Conservation (phyloP, 2,329 filamentous ascomycete species). For the Colletotrichum sp. region DNA sequence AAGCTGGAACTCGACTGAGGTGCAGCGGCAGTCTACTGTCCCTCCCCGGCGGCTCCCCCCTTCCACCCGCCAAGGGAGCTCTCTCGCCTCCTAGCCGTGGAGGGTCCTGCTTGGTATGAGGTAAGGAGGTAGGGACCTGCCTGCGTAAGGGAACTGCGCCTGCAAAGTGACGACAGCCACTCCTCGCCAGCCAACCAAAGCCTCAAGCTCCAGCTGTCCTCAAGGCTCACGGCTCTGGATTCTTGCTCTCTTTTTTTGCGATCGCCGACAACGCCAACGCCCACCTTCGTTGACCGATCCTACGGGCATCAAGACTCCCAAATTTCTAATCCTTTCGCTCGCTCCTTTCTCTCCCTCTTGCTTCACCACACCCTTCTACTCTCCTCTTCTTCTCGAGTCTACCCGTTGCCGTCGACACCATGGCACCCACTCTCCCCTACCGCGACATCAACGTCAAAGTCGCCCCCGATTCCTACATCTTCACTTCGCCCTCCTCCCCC, state of each 20-base stretch:
- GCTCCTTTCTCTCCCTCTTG: neutral
- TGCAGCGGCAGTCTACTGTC: neutral
- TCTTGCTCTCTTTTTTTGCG: neutral
- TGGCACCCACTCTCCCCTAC: constrained; percentile 69
- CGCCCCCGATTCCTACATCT: constrained; percentile 90
- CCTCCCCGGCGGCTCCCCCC: neutral
- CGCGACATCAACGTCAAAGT: constrained; percentile 97
- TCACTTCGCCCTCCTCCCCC: constrained; percentile 93
- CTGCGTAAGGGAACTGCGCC: neutral
- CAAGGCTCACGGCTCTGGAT: constrained; percentile 2
- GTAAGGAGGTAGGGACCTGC: neutral
- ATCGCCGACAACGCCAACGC: neutral
- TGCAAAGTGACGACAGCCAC: constrained; percentile 22
- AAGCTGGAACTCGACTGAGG: neutral
- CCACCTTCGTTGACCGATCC: neutral
- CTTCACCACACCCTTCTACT: neutral
- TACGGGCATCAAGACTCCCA: neutral
- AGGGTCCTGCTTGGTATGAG: neutral
- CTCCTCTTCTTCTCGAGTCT: neutral
- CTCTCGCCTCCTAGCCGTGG: neutral
- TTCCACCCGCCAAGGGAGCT: neutral
- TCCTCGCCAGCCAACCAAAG: constrained; percentile 11
- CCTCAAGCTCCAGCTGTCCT: constrained; percentile 20
- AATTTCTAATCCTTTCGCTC: neutral
- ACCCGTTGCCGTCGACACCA: constrained; percentile 24